A percentile compares a stretch with the other conserved stretches of the same genome.
These are phyloP conservation scores for Cutaneotrichosporon spelunceum DNA, from an alignment of 1,284 basidiomycete species.

Conservation along the genomic window DNA sequence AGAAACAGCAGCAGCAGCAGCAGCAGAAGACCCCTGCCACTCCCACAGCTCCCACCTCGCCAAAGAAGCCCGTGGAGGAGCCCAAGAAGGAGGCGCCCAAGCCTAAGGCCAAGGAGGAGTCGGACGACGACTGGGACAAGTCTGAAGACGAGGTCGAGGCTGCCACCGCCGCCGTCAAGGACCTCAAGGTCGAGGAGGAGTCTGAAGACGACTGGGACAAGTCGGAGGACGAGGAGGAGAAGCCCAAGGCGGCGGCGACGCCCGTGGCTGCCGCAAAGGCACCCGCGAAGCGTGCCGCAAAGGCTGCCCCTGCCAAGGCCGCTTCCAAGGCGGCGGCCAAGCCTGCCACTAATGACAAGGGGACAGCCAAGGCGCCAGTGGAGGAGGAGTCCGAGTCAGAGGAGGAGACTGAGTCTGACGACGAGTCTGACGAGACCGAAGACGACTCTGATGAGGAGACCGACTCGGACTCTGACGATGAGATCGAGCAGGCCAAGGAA, in stretches of 20 bases:
- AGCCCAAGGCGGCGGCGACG: not conserved
- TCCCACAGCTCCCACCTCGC: conserved; percentile 35
- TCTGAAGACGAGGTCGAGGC: conserved; percentile 51
- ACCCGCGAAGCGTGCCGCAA: conserved; percentile 17
- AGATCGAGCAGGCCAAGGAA: conserved; percentile 73
- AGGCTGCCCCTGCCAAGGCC: conserved; percentile 22
- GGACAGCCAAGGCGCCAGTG: conserved; percentile 38
- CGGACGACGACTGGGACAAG: conserved; percentile 71
- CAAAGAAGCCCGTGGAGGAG: conserved; percentile 25
- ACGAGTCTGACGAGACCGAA: conserved; percentile 43
- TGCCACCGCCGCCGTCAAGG: conserved; percentile 36
- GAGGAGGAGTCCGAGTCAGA: conserved; percentile 45
- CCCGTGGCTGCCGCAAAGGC: conserved; percentile 32
- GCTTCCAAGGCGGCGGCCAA: conserved; percentile 31
- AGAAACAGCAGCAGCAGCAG: conserved; percentile 54
- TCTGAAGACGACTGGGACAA: conserved; percentile 75
- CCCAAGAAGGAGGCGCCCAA: conserved; percentile 23
- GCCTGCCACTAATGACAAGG: conserved; percentile 39
- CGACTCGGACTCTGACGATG: conserved; percentile 58
- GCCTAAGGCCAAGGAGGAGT: conserved; percentile 21
- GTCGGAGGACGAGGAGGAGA: conserved; percentile 53
- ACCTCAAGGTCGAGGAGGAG: conserved; percentile 45
- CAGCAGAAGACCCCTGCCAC: conserved; percentile 41
- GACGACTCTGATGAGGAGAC: conserved; percentile 51
- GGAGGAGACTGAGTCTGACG: conserved; percentile 53